Conservation (phyloP, 1,284 basidiomycete genomes). For the Cryptococcus deneoformans region DNA sequence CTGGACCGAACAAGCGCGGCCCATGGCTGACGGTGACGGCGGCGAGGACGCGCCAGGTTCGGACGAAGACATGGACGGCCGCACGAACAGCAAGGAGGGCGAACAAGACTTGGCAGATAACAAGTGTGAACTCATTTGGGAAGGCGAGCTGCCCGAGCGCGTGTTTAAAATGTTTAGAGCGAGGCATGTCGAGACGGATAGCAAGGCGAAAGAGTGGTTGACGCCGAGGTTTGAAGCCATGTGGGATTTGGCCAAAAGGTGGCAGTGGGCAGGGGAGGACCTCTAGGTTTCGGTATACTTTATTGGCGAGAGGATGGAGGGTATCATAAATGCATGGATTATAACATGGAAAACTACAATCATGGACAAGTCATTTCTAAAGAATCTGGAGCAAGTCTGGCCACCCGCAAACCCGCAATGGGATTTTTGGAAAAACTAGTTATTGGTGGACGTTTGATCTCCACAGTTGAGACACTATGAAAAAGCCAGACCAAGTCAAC, state of each 20-base stretch:
- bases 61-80: slow-evolving; percentile 36
- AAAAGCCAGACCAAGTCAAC: neutral
- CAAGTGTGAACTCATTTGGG: slow-evolving; percentile 87
- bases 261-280: slow-evolving; percentile 49
- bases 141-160: slow-evolving; percentile 81
- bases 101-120: slow-evolving; percentile 72
- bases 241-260: slow-evolving; percentile 89
- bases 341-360: too few species aligned
- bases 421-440: slow-evolving; percentile 24
- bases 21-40: slow-evolving; percentile 59
- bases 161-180: slow-evolving; percentile 77
- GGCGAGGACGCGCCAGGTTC: slow-evolving; percentile 21
- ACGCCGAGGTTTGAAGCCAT: slow-evolving; percentile 79
- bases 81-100: slow-evolving; percentile 19
- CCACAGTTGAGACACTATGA: slow-evolving; percentile 49
- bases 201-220: slow-evolving; percentile 76
- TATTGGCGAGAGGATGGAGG: too few species aligned
- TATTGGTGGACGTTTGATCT: slow-evolving; percentile 50
- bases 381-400: too few species aligned
- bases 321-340: too few species aligned
- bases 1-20: slow-evolving; percentile 89
- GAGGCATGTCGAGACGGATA: slow-evolving; percentile 80
- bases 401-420: too few species aligned
- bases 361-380: too few species aligned
- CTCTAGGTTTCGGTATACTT: slow-evolving; percentile 13